Evolutionary conservation across 2,329 filamentous ascomycete species (phyloP), one percentile per base, ranked within the genome.

Genomic region (Fusarium devonianum): DNA sequence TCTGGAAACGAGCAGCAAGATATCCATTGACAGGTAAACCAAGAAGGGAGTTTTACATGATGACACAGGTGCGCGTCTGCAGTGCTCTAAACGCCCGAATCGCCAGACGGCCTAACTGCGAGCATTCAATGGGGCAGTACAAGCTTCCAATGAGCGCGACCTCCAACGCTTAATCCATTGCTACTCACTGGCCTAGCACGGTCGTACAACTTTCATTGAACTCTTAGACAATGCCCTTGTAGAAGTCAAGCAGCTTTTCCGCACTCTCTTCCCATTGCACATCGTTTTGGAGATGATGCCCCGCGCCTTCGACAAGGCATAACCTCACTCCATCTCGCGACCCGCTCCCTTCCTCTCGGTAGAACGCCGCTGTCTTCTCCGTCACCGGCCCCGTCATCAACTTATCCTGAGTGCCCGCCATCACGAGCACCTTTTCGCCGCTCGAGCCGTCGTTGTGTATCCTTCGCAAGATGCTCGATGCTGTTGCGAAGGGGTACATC

Each of bases 201-300:
- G 8, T 33, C n/a, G 8, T 12, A 4, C 11, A 1, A 22, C n/a
- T n/a, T n/a, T n/a, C n/a, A n/a, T 9, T 28, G 7, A 2, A 13
- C 7, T 14, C 18, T 33, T 21, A 55, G 18, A 40, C 43, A 40
- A 64, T 52, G 1, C 59, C 62, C 22, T 52, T 40, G 28, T 75
- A 69, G 61, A 78, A 83, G 0, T 57, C 61, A 16, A 76, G 56
- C 21, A 83, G 45, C 52, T 75, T 78, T 41, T 67, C 63, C 1
- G 76, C 78, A 1, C 78, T 79, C 3, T 71, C 62, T 43, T 78
- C 67, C 76, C 77, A 81, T 28, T 71, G 69, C 9, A 74, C 64
- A 57, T 83, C 78, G 45, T 83, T 80, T 61, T 82, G 78, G 33
- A 82, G 52, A 65, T 83, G 79, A 62, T 83, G 79, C 2, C 75